Evolutionary conservation across 108 stramenopile species (phyloP).

Genomic region (Cyclotella cryptica): DNA sequence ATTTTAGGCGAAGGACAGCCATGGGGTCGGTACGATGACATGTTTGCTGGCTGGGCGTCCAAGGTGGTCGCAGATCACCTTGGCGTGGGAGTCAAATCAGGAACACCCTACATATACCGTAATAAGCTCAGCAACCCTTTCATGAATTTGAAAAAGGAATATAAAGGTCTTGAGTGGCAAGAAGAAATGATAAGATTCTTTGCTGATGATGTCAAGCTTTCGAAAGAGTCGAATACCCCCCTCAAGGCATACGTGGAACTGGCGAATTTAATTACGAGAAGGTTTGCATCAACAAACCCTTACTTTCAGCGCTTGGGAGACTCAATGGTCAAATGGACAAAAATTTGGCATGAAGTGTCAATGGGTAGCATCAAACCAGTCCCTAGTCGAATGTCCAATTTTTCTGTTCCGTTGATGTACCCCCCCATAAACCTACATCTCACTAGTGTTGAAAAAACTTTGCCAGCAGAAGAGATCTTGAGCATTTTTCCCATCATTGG

Average conservation of each 20-base stretch:
- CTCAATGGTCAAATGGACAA: neutral
- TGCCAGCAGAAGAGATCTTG: too few relatives aligned
- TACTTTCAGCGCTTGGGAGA: neutral
- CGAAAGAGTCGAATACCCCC: neutral
- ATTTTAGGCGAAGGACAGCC: slow-evolving; percentile 4
- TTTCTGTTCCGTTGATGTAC: too few relatives aligned
- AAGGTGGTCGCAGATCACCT: neutral
- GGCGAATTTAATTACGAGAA: neutral
- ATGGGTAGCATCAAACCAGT: neutral
- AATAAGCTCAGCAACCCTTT: slow-evolving; percentile 1
- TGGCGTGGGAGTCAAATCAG: neutral
- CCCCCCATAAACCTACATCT: too few relatives aligned
- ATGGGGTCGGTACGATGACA: slow-evolving; percentile 1
- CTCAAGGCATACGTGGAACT: slow-evolving; percentile 1
- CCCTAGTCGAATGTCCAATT: too few relatives aligned
- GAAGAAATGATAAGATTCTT: neutral
- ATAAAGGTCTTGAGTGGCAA: neutral
- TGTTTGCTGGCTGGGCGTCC: slow-evolving; percentile 3
- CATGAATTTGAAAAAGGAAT: slow-evolving; percentile 8
- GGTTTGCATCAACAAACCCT: neutral
- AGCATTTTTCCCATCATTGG: too few relatives aligned
- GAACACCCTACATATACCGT: neutral
- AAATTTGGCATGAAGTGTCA: neutral
- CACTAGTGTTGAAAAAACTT: too few relatives aligned
- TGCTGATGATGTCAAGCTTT: neutral